Conservation (phyloP, 352 stramenopile species). For the Globisporangium middletonii region DNA sequence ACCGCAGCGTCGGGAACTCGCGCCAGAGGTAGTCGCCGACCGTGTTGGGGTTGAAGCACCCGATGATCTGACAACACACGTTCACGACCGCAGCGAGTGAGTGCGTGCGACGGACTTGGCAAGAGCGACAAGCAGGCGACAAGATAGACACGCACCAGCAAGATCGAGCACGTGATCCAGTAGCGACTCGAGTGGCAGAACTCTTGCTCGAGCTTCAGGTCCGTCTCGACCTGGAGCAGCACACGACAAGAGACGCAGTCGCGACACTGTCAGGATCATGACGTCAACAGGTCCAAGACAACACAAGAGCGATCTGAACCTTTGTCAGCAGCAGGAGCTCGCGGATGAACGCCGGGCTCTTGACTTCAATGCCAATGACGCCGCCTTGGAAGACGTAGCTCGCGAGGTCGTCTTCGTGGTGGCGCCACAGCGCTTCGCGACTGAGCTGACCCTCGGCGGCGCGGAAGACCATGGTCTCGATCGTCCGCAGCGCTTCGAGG, state of each 20-base stretch:
- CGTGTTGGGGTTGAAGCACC: slow-evolving; percentile 72
- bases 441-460: slow-evolving; percentile 70
- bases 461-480: slow-evolving; percentile 76
- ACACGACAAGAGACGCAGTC: not conserved
- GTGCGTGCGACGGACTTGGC: not conserved
- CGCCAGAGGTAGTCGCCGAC: slow-evolving; percentile 75
- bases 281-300: not conserved
- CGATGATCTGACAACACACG: slow-evolving; percentile 24
- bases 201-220: slow-evolving; percentile 60
- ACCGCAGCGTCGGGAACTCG: slow-evolving; percentile 62
- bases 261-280: not conserved
- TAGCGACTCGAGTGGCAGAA: slow-evolving; percentile 78
- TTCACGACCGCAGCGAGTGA: not conserved
- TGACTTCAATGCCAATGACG: slow-evolving; percentile 65
- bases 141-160: slow-evolving; percentile 42
- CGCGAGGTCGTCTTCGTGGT: slow-evolving; percentile 43
- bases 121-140: too few relatives aligned
- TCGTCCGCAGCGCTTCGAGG: slow-evolving; percentile 60
- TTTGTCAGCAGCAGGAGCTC: slow-evolving; percentile 55
- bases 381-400: slow-evolving; percentile 54
- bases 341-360: slow-evolving; percentile 42
- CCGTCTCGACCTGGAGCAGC: slow-evolving; percentile 36
- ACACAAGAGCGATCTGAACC: slow-evolving; percentile 17
- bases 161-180: slow-evolving; percentile 80
- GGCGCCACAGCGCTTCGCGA: slow-evolving; percentile 65